Conservation (phyloP, 306 rosid genomes). For the Castanopsis chinensis region DNA sequence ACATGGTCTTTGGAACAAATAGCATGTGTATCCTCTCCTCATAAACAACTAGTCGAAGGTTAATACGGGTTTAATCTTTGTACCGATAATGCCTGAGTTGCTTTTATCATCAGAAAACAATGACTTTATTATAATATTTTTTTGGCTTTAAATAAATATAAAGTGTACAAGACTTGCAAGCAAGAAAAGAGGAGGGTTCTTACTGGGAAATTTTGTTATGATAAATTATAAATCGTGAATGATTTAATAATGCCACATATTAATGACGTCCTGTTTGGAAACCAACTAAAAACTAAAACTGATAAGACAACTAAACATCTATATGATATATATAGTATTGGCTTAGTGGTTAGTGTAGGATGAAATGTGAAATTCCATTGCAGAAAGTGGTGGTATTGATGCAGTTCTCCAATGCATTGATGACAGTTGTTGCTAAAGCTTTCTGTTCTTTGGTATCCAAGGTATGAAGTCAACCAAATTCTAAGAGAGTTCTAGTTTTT, state of each 20-base stretch:
- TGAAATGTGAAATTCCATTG: conserved; percentile 57
- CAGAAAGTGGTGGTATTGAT: conserved; percentile 62
- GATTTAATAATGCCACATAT: neutral
- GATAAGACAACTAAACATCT: conserved; percentile 1
- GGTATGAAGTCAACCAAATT: conserved; percentile 50
- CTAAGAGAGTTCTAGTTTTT: neutral
- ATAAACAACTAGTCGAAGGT: neutral
- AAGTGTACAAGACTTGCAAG: neutral
- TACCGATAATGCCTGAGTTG: neutral
- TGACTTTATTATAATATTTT: neutral
- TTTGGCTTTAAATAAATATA: neutral
- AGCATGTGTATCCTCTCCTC: neutral
- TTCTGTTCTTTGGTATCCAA: conserved; percentile 84
- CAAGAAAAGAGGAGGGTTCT: neutral
- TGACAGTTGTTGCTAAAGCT: conserved; percentile 65
- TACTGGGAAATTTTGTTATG: neutral
- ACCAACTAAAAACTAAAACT: neutral
- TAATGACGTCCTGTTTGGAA: neutral
- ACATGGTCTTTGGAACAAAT: neutral
- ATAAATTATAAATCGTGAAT: neutral
- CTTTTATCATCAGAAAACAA: neutral
- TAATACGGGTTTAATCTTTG: neutral
- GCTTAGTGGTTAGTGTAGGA: conserved; percentile 43
- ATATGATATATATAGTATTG: neutral
- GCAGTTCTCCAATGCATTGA: conserved; percentile 45